phyloP scores from a whole-genome alignment of 2,329 filamentous ascomycete species.

The Aureobasidium sp. region DNA sequence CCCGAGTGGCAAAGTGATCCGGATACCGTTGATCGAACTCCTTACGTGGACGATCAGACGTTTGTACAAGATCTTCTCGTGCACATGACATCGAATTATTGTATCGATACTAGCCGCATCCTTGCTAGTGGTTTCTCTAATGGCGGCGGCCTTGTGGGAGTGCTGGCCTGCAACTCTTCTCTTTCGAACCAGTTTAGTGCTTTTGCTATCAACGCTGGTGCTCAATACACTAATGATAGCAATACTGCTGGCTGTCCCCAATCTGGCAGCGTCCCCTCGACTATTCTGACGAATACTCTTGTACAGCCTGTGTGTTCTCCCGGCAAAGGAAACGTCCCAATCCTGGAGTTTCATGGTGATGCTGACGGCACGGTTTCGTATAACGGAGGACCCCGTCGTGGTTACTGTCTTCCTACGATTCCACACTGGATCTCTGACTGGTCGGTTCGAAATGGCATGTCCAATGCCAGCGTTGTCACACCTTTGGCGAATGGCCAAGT shows the following conservation, averaged over 20 bases:
- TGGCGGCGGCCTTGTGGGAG: conserved; percentile 43
- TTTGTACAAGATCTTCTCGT: conserved; percentile 38
- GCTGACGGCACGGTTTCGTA: conserved; percentile 35
- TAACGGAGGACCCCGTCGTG: conserved; percentile 22
- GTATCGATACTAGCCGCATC: conserved; percentile 39
- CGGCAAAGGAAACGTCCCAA: conserved; percentile 26
- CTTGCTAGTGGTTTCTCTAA: conserved; percentile 48
- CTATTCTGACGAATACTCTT: conserved; percentile 22
- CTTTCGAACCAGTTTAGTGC: conserved; percentile 39
- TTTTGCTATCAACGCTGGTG: conserved; percentile 42
- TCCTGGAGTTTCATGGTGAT: conserved; percentile 40
- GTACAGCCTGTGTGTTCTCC: conserved; percentile 20
- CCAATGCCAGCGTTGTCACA: conserved; percentile 25
- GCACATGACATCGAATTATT: conserved; percentile 33
- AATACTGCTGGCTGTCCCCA: conserved; percentile 15
- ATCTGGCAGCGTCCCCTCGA: conserved; percentile 20
- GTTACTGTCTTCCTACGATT: conserved; percentile 6
- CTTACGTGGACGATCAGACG: conserved; percentile 32
- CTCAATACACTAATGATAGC: conserved; percentile 34
- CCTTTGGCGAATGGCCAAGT: conserved; percentile 22
- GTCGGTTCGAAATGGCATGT: conserved; percentile 29
- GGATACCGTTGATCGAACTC: conserved; percentile 28
- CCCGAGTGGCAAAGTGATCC: conserved; percentile 38
- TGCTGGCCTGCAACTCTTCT: conserved; percentile 40
- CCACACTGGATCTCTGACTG: conserved; percentile 27